phyloP scores from a whole-genome alignment of 2,329 filamentous ascomycete genomes.

The Pseudogymnoascus sp. region DNA sequence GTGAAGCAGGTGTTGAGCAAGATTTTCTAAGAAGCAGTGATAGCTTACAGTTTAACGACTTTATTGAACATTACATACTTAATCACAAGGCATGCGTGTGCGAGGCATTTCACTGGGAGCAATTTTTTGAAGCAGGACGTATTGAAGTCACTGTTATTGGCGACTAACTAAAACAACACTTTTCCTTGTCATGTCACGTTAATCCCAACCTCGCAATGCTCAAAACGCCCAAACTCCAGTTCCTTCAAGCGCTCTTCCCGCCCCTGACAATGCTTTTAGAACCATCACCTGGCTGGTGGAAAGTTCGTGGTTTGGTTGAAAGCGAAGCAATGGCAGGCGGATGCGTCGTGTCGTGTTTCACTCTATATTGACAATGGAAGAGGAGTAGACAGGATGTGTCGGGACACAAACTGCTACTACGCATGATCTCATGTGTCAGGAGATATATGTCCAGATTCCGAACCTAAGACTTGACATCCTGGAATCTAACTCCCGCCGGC shows the following conservation, averaged over 20 bases:
- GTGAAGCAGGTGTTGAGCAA: slow-evolving; percentile 54
- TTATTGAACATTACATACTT: not conserved
- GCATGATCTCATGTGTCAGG: not conserved
- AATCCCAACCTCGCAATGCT: slow-evolving; percentile 6
- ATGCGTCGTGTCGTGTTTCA: not conserved
- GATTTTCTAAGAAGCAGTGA: slow-evolving; percentile 42
- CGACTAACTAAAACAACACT: slow-evolving; percentile 9
- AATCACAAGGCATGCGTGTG: not conserved
- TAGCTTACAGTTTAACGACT: slow-evolving; percentile 1
- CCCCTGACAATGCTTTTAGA: not conserved
- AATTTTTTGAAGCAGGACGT: not conserved
- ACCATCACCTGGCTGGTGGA: not conserved
- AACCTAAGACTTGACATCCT: not conserved
- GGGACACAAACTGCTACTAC: not conserved
- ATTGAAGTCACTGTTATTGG: slow-evolving; percentile 8
- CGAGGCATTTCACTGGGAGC: not conserved
- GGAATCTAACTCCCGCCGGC: not conserved
- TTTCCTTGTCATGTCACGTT: slow-evolving; percentile 8
- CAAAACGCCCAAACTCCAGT: slow-evolving; percentile 6
- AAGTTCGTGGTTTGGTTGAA: not conserved
- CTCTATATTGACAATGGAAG: not conserved
- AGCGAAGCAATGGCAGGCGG: not conserved
- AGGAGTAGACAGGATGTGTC: not conserved
- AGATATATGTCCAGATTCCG: not conserved
- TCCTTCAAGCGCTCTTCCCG: not conserved